Percentiles rank a stretch among this genome's conserved stretches.
These are phyloP conservation scores for Ogataea corticis DNA, from an alignment of 805 yeast genomes.

Conservation along the genomic window DNA sequence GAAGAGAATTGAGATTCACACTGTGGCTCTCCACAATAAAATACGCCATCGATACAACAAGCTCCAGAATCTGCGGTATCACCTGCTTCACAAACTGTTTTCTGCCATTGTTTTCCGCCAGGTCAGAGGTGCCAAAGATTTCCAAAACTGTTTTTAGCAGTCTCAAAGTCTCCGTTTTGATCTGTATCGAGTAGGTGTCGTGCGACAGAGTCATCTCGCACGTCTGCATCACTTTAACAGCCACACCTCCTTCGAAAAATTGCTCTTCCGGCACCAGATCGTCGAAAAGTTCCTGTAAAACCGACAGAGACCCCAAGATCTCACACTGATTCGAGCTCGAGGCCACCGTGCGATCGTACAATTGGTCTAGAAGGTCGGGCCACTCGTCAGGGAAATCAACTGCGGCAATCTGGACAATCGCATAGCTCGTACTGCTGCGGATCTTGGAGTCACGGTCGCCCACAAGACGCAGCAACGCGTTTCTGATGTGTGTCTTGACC, in stretches of 20 bases:
- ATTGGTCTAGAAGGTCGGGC: slow-evolving; percentile 63
- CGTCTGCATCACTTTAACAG: slow-evolving; percentile 51
- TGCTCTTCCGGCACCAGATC: slow-evolving; percentile 85
- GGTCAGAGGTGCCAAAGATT: slow-evolving; percentile 54
- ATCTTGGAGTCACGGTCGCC: slow-evolving; percentile 56
- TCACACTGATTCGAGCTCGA: slow-evolving; percentile 34
- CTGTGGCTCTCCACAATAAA: slow-evolving; percentile 6
- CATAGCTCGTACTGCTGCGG: slow-evolving; percentile 66
- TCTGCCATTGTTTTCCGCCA: slow-evolving; percentile 40
- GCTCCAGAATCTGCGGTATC: slow-evolving; percentile 28
- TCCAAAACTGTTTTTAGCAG: slow-evolving; percentile 54
- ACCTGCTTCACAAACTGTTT: slow-evolving; percentile 35
- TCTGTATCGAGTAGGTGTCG: slow-evolving; percentile 27
- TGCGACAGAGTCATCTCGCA: slow-evolving; percentile 44
- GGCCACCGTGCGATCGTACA: slow-evolving; percentile 41
- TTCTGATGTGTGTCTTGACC: slow-evolving; percentile 52
- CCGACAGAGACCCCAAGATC: slow-evolving; percentile 55
- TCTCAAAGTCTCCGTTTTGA: slow-evolving; percentile 49
- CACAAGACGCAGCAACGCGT: slow-evolving; percentile 49
- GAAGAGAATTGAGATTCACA: slow-evolving; percentile 10
- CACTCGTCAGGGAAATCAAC: slow-evolving; percentile 96
- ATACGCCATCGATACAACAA: slow-evolving; percentile 21
- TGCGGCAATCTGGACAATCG: slow-evolving; percentile 80
- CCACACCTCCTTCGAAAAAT: slow-evolving; percentile 76
- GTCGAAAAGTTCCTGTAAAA: slow-evolving; percentile 76